These are phyloP conservation scores for Dipodascopsis tothii DNA, from an alignment of 805 yeast genomes.

Conservation along the genomic window DNA sequence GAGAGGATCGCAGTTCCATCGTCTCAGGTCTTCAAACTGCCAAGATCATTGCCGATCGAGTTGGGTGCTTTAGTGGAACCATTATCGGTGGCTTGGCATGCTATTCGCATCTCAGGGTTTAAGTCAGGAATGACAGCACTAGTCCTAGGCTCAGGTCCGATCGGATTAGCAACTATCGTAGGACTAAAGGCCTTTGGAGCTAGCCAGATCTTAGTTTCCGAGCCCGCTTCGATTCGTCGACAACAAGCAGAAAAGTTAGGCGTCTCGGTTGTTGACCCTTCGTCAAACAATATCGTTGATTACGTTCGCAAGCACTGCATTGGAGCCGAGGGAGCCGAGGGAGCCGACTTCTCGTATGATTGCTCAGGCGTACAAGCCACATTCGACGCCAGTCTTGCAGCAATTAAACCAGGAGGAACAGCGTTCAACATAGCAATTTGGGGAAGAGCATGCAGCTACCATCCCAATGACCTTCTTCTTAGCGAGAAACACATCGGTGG, in stretches of 20 bases:
- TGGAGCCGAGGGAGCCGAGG: constrained; percentile 35
- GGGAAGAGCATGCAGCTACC: constrained; percentile 43
- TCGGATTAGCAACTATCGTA: constrained; percentile 45
- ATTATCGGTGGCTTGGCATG: constrained; percentile 54
- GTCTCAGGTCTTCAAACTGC: constrained; percentile 38
- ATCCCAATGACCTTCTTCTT: constrained; percentile 50
- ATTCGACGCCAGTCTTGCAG: constrained; percentile 43
- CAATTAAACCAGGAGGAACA: constrained; percentile 46
- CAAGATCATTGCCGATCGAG: constrained; percentile 37
- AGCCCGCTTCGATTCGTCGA: constrained; percentile 42
- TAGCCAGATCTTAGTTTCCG: constrained; percentile 41
- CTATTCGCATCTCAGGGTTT: constrained; percentile 39
- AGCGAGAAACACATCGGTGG: constrained; percentile 52
- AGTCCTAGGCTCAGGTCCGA: constrained; percentile 52
- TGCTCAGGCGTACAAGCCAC: constrained; percentile 52
- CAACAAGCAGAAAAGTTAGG: constrained; percentile 34
- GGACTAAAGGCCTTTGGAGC: constrained; percentile 45
- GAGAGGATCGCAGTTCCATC: constrained; percentile 41
- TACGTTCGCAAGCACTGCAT: too few relatives aligned
- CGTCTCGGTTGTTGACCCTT: too few relatives aligned
- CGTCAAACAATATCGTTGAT: too few relatives aligned
- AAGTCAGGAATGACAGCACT: constrained; percentile 41
- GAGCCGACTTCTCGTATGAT: constrained; percentile 46
- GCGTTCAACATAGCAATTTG: constrained; percentile 62
- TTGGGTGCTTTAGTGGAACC: constrained; percentile 53